A percentile compares a stretch with the other conserved stretches of the same genome.
phyloP scores from a whole-genome alignment of 106 monocot species.

The Dioscorea dumetorum region DNA sequence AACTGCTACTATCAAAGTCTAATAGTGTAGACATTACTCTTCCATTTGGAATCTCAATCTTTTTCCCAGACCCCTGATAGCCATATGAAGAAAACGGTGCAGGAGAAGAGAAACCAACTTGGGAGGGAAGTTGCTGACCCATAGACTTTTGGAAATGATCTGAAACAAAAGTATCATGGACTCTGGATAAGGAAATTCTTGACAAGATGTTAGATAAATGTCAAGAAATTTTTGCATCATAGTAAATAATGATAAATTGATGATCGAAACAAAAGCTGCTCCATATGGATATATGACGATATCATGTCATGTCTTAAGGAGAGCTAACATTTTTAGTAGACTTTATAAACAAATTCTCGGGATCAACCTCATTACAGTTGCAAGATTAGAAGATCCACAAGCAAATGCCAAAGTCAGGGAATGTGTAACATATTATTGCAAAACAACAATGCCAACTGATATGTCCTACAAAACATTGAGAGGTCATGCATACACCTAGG shows the following conservation, averaged over 20 bases:
- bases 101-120: slow-evolving; percentile 8
- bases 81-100: slow-evolving; percentile 16
- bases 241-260: background rate
- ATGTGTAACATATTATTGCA: too few relatives aligned
- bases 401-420: too few relatives aligned
- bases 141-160: slow-evolving; percentile 35
- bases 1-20: too few relatives aligned
- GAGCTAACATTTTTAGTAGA: background rate
- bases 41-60: slow-evolving; percentile 82
- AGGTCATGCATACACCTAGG: too few relatives aligned
- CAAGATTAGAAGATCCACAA: too few relatives aligned
- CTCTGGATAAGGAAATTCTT: background rate
- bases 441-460: too few relatives aligned
- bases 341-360: background rate
- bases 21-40: slow-evolving; percentile 27
- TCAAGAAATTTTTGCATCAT: background rate
- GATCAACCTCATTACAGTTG: too few relatives aligned
- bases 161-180: slow-evolving; percentile 7
- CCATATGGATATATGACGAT: background rate
- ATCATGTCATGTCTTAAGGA: background rate
- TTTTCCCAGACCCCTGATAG: slow-evolving; percentile 62
- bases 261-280: background rate
- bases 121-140: slow-evolving; percentile 24
- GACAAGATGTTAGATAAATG: background rate
- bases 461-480: too few relatives aligned